phyloP scores from a whole-genome alignment of 495 filamentous ascomycete species.

The Penicillium dipodomyicola region DNA sequence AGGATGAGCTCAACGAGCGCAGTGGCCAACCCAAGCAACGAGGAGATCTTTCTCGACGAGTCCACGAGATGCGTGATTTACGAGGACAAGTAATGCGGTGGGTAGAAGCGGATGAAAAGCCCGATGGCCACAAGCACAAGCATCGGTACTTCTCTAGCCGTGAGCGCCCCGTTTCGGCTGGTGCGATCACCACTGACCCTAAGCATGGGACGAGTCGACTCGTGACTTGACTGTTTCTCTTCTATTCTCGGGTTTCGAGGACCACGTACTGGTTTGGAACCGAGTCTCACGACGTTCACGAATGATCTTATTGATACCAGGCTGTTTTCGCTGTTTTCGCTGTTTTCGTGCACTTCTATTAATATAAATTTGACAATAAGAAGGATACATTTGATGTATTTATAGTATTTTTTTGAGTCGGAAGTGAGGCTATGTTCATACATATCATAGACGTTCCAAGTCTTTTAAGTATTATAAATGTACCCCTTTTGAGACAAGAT shows the following conservation, averaged over 20 bases:
- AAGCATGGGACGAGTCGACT: background rate
- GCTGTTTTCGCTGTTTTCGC: background rate
- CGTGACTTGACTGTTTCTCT: background rate
- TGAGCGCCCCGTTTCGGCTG: constrained; percentile 22
- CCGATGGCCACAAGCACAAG: constrained; percentile 24
- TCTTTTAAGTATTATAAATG: too few relatives aligned
- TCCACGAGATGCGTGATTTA: constrained; percentile 44
- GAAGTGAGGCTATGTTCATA: background rate
- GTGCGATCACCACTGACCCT: constrained; percentile 4
- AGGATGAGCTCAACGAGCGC: constrained; percentile 64
- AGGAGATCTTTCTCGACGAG: constrained; percentile 30
- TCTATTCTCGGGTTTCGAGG: background rate
- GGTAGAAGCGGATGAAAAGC: constrained; percentile 35
- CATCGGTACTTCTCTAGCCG: constrained; percentile 17
- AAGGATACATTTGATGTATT: background rate
- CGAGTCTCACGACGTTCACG: constrained; percentile 26
- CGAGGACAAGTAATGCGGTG: constrained; percentile 43
- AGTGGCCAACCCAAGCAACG: constrained; percentile 37
- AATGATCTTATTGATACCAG: constrained; percentile 10
- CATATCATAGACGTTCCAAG: background rate
- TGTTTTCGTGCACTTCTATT: background rate
- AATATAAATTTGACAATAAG: background rate
- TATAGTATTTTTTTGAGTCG: background rate
- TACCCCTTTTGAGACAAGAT: too few relatives aligned
- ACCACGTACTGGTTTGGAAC: constrained; percentile 19